phyloP scores from a whole-genome alignment of 2,329 filamentous ascomycete genomes.

The Sordariomycetes sp. region DNA sequence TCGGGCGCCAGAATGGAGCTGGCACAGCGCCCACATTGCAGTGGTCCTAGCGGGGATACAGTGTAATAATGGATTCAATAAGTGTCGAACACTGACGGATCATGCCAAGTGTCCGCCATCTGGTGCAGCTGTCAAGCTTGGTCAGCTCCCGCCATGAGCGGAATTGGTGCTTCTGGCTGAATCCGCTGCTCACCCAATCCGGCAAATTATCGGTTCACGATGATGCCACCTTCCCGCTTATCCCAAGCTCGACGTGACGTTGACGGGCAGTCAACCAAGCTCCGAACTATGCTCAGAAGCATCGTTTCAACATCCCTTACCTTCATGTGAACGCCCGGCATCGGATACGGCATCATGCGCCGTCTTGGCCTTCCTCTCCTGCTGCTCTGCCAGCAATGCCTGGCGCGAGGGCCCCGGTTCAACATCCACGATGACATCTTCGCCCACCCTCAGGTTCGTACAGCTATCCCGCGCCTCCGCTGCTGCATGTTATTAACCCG shows the following conservation, averaged over 20 bases:
- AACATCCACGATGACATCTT: conserved; percentile 83
- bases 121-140: background rate
- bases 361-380: conserved; percentile 33
- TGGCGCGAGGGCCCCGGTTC: conserved; percentile 49
- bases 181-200: conserved; percentile 4
- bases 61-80: too few species aligned
- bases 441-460: conserved; percentile 70
- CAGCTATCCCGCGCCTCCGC: background rate
- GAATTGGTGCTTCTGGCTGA: background rate
- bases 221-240: conserved; percentile 19
- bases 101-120: too few species aligned
- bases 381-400: conserved; percentile 30
- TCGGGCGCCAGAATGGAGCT: too few species aligned
- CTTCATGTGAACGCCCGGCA: conserved; percentile 5
- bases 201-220: conserved; percentile 14
- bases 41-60: too few species aligned
- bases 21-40: too few species aligned
- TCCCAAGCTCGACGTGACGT: background rate
- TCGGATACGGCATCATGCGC: conserved; percentile 32
- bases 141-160: background rate
- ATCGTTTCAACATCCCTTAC: conserved; percentile 12
- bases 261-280: background rate
- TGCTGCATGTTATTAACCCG: conserved; percentile 1
- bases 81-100: too few species aligned
- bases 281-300: background rate